These are phyloP conservation scores for Apostasia shenzhenica DNA, from an alignment of 106 monocot species.

Conservation along the genomic window DNA sequence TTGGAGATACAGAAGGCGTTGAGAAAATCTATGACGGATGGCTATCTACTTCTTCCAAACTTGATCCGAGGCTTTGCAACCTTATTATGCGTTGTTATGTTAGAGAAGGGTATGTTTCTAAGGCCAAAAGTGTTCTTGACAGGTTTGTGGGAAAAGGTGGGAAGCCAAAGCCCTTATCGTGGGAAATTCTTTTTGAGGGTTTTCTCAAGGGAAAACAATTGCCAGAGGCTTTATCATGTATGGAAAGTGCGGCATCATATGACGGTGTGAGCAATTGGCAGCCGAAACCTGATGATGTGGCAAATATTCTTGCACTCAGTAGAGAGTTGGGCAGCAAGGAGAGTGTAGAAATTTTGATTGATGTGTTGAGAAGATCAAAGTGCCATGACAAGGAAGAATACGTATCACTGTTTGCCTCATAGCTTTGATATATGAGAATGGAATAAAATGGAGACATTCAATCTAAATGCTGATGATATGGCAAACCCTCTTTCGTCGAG, in stretches of 20 bases:
- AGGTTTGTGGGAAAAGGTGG: conserved; percentile 61
- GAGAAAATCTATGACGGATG: conserved; percentile 77
- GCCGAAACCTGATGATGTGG: conserved; percentile 46
- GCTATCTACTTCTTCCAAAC: conserved; percentile 33
- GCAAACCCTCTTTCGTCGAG: no score
- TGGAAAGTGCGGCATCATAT: conserved; percentile 48
- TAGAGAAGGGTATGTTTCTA: conserved; percentile 35
- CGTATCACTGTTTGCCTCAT: conserved; percentile 27
- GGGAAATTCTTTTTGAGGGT: conserved; percentile 77
- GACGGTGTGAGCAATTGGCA: conserved; percentile 41
- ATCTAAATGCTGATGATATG: no score
- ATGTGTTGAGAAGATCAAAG: conserved; percentile 35
- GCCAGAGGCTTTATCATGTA: conserved; percentile 41
- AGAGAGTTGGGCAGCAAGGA: conserved; percentile 27
- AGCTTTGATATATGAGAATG: background rate
- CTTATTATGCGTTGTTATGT: conserved; percentile 57
- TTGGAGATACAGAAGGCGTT: conserved; percentile 57
- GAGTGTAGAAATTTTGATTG: conserved; percentile 22
- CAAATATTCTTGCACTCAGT: conserved; percentile 43
- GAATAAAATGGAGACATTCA: background rate
- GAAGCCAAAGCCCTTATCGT: conserved; percentile 58
- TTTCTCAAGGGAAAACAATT: conserved; percentile 37
- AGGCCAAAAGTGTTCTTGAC: conserved; percentile 49
- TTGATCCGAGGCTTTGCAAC: conserved; percentile 77
- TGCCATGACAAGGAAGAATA: conserved; percentile 59